These are phyloP conservation scores for Trichocomaceae sp. DNA, from an alignment of 2,329 filamentous ascomycete species.

Conservation along the genomic window DNA sequence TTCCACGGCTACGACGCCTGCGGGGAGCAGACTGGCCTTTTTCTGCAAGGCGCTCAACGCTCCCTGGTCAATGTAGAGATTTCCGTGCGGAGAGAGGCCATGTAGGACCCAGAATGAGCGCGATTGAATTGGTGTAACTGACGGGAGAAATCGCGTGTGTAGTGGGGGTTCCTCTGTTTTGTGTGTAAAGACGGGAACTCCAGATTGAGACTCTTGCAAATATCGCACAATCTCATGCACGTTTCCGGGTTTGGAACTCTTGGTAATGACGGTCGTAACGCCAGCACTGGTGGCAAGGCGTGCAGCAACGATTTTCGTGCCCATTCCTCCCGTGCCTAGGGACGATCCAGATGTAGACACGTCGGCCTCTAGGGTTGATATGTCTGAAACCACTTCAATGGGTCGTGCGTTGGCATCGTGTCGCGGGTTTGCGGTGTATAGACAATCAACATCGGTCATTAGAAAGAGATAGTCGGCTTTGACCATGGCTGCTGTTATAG, in stretches of 20 bases:
- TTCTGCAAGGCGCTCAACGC: constrained; percentile 71
- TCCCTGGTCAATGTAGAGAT: constrained; percentile 85
- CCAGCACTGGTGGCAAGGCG: constrained; percentile 87
- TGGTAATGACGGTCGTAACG: constrained; percentile 91
- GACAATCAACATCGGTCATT: constrained; percentile 97
- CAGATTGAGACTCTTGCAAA: constrained; percentile 47
- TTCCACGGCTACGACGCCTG: constrained; percentile 83
- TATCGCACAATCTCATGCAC: constrained; percentile 81
- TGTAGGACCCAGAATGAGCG: constrained; percentile 97
- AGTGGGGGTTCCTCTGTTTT: constrained; percentile 50
- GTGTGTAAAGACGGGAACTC: neutral
- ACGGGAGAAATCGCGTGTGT: constrained; percentile 89
- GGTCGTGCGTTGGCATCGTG: constrained; percentile 76
- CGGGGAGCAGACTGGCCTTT: constrained; percentile 82
- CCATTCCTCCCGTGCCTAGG: constrained; percentile 92
- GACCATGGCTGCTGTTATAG: constrained; percentile 95
- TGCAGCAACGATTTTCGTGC: constrained; percentile 92
- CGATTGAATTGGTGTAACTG: constrained; percentile 76
- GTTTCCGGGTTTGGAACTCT: constrained; percentile 88
- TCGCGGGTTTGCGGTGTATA: constrained; percentile 94
- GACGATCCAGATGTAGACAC: constrained; percentile 84
- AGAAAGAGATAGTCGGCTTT: constrained; percentile 94
- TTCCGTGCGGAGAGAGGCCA: constrained; percentile 83
- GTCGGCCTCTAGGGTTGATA: constrained; percentile 73
- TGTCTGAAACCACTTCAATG: constrained; percentile 89